Percentiles rank a stretch among this genome's conserved stretches.
Evolutionary conservation across 768 basidiomycete species (phyloP).

Genomic region (Phlegmacium glaucopus): DNA sequence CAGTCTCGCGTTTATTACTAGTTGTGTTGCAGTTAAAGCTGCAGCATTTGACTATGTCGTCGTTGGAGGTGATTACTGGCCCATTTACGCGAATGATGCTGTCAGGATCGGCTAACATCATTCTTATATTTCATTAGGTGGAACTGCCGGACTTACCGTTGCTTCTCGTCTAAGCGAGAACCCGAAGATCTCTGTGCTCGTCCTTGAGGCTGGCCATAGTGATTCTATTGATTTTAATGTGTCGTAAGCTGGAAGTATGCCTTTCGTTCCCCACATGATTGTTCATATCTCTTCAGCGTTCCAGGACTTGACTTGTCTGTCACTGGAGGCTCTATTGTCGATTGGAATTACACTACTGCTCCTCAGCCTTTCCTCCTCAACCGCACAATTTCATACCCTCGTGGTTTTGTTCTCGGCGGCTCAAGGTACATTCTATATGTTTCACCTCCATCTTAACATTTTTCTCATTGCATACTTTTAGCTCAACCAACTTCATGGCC

Average conservation of each 20-base stretch:
- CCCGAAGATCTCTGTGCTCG: neutral
- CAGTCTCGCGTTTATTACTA: too few species aligned
- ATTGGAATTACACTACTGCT: conserved; percentile 24
- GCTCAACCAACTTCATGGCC: neutral
- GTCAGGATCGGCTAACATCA: too few species aligned
- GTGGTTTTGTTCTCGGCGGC: conserved; percentile 26
- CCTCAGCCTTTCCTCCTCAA: conserved; percentile 19
- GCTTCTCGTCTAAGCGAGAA: neutral
- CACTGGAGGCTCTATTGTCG: conserved; percentile 3
- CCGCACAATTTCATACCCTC: conserved; percentile 14
- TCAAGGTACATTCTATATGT: too few species aligned
- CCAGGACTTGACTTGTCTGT: too few species aligned
- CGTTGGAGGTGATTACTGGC: conserved; percentile 9
- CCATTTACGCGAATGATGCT: conserved; percentile 5
- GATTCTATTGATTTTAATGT: neutral
- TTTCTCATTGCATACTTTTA: neutral
- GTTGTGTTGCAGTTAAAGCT: too few species aligned
- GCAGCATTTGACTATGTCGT: conserved; percentile 14
- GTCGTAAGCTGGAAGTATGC: neutral
- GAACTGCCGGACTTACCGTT: neutral
- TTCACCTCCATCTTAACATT: conserved; percentile 4
- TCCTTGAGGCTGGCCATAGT: neutral
- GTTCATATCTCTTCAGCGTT: conserved; percentile 4
- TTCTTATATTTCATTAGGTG: neutral
- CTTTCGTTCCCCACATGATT: neutral